Percentiles rank a stretch among this genome's conserved stretches.
phyloP scores from a whole-genome alignment of 331 rosid genomes.

The Pyrus hybrid region DNA sequence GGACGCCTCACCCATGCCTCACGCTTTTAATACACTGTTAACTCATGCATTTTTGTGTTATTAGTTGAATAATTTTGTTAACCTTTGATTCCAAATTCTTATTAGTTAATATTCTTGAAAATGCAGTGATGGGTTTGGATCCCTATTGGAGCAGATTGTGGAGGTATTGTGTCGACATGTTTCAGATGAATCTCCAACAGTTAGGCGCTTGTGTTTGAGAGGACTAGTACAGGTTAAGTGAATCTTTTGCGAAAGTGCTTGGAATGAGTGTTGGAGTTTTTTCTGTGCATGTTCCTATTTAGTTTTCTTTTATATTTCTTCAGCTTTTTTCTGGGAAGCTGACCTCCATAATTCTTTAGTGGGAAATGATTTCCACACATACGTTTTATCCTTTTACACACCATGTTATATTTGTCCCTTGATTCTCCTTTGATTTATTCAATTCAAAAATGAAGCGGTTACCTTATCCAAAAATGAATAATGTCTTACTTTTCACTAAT shows the following conservation, averaged over 20 bases:
- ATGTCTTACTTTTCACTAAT: neutral
- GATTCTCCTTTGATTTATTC: no score
- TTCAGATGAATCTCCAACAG: constrained; percentile 87
- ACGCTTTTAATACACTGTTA: no score
- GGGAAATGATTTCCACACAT: no score
- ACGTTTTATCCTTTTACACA: no score
- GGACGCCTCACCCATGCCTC: no score
- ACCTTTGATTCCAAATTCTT: constrained; percentile 18
- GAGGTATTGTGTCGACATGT: constrained; percentile 83
- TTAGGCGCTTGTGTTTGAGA: constrained; percentile 87
- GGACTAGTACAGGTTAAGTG: constrained; percentile 82
- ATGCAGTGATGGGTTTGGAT: constrained; percentile 66
- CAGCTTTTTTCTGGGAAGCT: neutral
- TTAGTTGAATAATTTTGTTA: neutral
- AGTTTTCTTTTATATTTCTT: neutral
- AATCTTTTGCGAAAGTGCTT: neutral
- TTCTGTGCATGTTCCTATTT: constrained; percentile 2
- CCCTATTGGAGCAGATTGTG: constrained; percentile 85
- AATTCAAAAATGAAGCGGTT: no score
- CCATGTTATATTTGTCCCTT: no score
- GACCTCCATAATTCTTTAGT: neutral
- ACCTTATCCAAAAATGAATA: neutral
- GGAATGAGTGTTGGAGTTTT: constrained; percentile 1
- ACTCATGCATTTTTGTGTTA: neutral
- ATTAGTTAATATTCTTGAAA: constrained; percentile 18